Base-by-base conservation (phyloP, 768 basidiomycete species). In the Mycena alexandri region DNA sequence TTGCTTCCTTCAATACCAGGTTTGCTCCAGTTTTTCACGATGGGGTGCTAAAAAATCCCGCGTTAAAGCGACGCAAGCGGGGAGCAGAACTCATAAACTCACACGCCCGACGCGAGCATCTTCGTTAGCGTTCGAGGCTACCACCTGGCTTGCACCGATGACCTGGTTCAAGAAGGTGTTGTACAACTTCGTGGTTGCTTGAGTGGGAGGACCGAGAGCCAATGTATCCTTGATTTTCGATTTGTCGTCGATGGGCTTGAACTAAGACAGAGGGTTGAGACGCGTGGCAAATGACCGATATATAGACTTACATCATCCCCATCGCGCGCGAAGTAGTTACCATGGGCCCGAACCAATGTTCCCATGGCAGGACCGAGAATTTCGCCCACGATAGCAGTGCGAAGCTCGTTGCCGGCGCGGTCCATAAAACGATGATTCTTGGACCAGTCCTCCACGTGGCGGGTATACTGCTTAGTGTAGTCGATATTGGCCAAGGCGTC, bases 401-500 rank as follows among this genome's bases (percentile, higher is more conserved):
- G 25, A 16, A 52, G 17, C 29, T 52, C 51, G 25, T 52, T 19
- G 14, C 51, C 51, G 5, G 4, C 1, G 13, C 6, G 3, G 29
- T 52, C n/a, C 24, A 52, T 25, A 17, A 29, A 52, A 5, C 8
- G 14, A 14, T 52, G 29, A 24, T 34, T 33, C 5, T 34, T 34
- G 29, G 25, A 33, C 51, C 51, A 52, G 5, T 29, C 51, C 17
- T 52, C 51, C 29, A 52, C 14, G 29, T 14, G 5, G 29, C 29
- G 25, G 5, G 51, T 52, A 24, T 29, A 33, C 29, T 52, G 7
- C 13, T 52, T 24, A 25, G 29, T 16, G 29, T 52, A 52, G 17
- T 52, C 51, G 29, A 52, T 6, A n/a, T 52, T 52, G 14, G 51
- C 51, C 10, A 52, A 13, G 13, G 51, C 51, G 16, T 34, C 51